Base-by-base conservation (phyloP, 2,329 filamentous ascomycete species). In the Xylaria sp. region DNA sequence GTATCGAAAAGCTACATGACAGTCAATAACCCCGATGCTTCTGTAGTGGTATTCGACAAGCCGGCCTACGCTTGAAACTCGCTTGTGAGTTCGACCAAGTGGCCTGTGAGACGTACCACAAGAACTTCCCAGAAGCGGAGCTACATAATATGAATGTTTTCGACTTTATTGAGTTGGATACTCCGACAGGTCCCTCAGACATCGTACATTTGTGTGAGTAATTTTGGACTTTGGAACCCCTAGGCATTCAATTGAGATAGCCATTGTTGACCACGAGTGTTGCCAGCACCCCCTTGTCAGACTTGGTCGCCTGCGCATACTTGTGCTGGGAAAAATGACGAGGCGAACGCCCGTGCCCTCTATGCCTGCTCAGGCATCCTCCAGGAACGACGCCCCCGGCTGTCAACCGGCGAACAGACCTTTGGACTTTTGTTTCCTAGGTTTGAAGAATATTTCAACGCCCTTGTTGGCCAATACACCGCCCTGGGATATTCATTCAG, bases 371-470 rank as follows among this genome's bases (percentile, higher is more conserved):
- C 81, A 0, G 77, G 84, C 1, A 76, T 93, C 0, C 80, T 94
- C 0, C 77, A 84, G 2, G 84, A 84, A 37, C 77, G 85, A 0
- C 86, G 84, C 0, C 92, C 93, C 0, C 84, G 93, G 0, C 76
- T 95, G 0, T 85, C 92, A 1, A 96, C 92, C 0, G 81, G 96
- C 0, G 93, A 97, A 73, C 91, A 97, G 75, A 94, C 93, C 0
- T 89, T 88, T 62, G 92, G 92, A 0, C 83, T 96, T 0, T 78
- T 86, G 0, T 81, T 83, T 18, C 78, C 84, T 0, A 77, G 82
- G 0, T 87, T 90, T 63, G 76, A 79, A 4, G 76, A 82, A 0
- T 88, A 85, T 50, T 90, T 94, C 39, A 81, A 85, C 46, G 79
- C 83, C 0, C 78, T 94, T 0, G 81, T 95, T 1, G 81, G 84